Evolutionary conservation across 73 alveolate species (phyloP), one percentile per base, ranked within the genome.

Genomic region (Halteria grandinella): DNA sequence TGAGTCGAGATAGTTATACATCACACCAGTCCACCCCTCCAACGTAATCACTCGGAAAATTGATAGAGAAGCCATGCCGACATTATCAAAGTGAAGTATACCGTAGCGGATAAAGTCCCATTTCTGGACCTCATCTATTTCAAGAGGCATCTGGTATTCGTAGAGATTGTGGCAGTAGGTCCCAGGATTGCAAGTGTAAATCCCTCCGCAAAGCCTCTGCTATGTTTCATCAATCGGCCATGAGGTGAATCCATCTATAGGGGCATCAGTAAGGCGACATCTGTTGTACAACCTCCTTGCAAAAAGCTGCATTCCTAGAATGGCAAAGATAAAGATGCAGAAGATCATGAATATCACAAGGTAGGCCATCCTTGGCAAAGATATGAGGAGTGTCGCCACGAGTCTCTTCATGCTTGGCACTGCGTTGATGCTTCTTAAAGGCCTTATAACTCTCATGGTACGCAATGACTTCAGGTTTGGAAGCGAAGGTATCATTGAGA

Each of bases 291-390:
- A 63, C 17, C 69, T 55, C 24, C 97, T 96, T 28, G 50, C 25
- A 47, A 89, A 91, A 27, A 85, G 63, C 74, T 89, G 83, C 10
- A 89, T 34, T 1, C 97, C 97, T 18, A 76, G 59, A 17, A 91
- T 89, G 31, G 86, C 91, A 73, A 89, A 91, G 2, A 91, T 69
- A 25, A 89, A 60, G 10, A 89, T 29, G 3, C 70, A 11, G 41
- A 89, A 88, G 4, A 80, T 48, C 28, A 91, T 14, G 55, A 91
- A 75, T 40, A 88, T 37, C 21, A 83, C 72, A 0, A 83, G 86
- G 52, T 83, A 75, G 6, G 83, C 91, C 63, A 91, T 51, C 37
- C 82, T 23, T 0, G 95, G 87, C 3, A 89, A 21, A 0, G 96
- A 85, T 24, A 50, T 75, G 7, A 89, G 71, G 11, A 89, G 75